A percentile compares a stretch with the other conserved stretches of the same genome.
phyloP scores from a whole-genome alignment of 164 flowering plant species.

The Vitis amurensis region DNA sequence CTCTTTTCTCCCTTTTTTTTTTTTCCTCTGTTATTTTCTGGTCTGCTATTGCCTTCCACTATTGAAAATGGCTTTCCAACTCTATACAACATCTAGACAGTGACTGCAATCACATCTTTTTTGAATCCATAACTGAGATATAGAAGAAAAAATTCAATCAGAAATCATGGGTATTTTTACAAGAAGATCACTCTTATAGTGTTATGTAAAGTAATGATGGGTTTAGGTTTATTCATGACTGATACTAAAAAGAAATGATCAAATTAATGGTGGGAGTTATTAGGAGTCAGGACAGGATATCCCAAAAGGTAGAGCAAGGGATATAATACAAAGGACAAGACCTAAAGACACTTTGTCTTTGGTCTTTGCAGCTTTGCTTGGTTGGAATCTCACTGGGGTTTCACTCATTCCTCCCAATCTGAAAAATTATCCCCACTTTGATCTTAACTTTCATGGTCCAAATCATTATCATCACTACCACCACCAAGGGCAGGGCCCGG shows the following conservation, averaged over 20 bases:
- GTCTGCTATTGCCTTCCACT: too few relatives aligned
- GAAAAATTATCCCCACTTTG: not conserved
- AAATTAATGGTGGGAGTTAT: conserved; percentile 14
- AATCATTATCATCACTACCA: not conserved
- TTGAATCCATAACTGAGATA: too few relatives aligned
- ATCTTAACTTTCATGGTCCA: conserved; percentile 11
- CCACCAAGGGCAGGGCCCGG: not conserved
- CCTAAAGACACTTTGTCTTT: conserved; percentile 3
- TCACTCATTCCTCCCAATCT: conserved; percentile 1
- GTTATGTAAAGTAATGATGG: conserved; percentile 4
- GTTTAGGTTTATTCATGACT: not conserved
- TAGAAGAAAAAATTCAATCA: not conserved
- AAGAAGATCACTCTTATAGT: not conserved
- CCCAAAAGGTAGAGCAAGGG: conserved; percentile 11
- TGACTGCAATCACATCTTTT: too few relatives aligned
- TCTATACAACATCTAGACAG: too few relatives aligned
- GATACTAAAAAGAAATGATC: not conserved
- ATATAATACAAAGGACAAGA: conserved; percentile 8
- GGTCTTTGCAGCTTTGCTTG: conserved; percentile 8
- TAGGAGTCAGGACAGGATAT: conserved; percentile 10
- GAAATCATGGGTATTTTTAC: not conserved
- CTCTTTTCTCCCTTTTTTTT: too few relatives aligned
- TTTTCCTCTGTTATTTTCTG: too few relatives aligned
- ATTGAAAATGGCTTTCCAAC: too few relatives aligned
- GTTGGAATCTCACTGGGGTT: conserved; percentile 15